phyloP scores from a whole-genome alignment of 495 filamentous ascomycete species.

The Neurospora sp. region DNA sequence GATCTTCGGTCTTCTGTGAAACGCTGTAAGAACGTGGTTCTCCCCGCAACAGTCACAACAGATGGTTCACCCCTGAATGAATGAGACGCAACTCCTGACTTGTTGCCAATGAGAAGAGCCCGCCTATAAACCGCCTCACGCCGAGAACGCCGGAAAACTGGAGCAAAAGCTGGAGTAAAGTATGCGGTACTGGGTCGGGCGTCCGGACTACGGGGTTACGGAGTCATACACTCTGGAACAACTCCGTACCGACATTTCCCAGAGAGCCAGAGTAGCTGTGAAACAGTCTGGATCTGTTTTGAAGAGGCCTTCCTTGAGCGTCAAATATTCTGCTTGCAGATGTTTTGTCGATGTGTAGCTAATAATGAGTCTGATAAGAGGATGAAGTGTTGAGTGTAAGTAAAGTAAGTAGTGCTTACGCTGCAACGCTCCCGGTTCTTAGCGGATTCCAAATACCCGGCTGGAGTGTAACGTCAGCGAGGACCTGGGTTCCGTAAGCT shows the following conservation, averaged over 20 bases:
- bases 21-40: not conserved
- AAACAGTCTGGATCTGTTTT: not conserved
- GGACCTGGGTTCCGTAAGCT: not conserved
- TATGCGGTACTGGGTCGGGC: not conserved
- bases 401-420: not conserved
- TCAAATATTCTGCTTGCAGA: not conserved
- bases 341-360: not conserved
- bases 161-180: not conserved
- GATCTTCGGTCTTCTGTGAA: not conserved
- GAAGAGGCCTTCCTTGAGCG: not conserved
- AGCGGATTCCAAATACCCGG: not conserved
- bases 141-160: not conserved
- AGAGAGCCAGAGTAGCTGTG: not conserved
- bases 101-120: not conserved
- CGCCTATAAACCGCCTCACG: not conserved
- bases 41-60: not conserved
- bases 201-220: not conserved
- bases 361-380: not conserved
- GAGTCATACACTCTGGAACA: not conserved
- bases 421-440: not conserved
- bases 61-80: not conserved
- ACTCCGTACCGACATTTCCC: not conserved
- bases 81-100: not conserved
- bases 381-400: not conserved
- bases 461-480: not conserved